Conservation (phyloP, 1,284 basidiomycete species). For the Irpex lacteus region DNA sequence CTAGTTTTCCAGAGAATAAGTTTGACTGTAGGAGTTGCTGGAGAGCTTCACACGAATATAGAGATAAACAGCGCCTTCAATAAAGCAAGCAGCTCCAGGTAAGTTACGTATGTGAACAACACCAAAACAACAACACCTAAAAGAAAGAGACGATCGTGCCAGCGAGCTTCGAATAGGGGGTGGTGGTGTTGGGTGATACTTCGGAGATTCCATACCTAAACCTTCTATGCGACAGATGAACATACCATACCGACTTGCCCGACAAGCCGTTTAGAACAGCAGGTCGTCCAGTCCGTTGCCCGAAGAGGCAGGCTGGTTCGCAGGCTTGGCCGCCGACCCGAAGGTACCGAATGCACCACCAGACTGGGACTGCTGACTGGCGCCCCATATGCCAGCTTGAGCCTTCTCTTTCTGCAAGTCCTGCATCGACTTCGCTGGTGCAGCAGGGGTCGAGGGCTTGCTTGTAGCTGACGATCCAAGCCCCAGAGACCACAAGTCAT, state of each 20-base stretch:
- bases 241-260: not conserved
- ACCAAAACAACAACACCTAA: not conserved
- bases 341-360: conserved; percentile 42
- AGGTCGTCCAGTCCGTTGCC: conserved; percentile 31
- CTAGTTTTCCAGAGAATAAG: no score
- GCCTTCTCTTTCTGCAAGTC: conserved; percentile 87
- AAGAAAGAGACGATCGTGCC: not conserved
- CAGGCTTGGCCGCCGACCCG: conserved; percentile 7
- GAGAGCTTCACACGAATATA: not conserved
- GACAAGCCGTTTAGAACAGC: conserved; percentile 25
- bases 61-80: not conserved
- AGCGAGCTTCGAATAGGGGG: not conserved
- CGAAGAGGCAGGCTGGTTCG: conserved; percentile 22
- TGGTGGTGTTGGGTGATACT: not conserved
- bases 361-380: conserved; percentile 32
- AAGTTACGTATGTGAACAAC: not conserved
- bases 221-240: not conserved
- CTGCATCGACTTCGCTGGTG: conserved; percentile 73
- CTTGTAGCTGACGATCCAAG: conserved; percentile 46
- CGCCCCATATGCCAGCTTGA: conserved; percentile 74
- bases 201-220: not conserved
- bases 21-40: not conserved
- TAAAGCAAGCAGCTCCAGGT: not conserved
- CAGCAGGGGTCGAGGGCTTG: conserved; percentile 24
- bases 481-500: conserved; percentile 89